These are phyloP conservation scores for Exophiala viscosa DNA, from an alignment of 2,329 filamentous ascomycete species.

Conservation along the genomic window DNA sequence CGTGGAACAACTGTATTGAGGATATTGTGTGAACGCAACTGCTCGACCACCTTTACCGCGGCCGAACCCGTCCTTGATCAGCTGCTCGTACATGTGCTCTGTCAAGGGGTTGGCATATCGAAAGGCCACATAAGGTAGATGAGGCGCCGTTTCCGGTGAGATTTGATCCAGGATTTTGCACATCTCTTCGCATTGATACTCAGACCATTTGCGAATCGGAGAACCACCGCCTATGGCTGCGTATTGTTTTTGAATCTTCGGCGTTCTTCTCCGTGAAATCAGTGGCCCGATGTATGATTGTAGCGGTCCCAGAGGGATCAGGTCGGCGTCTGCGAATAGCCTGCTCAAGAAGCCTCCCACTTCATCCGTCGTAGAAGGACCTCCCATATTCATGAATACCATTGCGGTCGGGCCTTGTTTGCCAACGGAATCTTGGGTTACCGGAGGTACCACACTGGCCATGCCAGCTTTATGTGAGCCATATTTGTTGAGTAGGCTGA, in stretches of 20 bases:
- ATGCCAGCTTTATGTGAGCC: slow-evolving; percentile 33
- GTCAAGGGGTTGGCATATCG: slow-evolving; percentile 91
- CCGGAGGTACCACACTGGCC: slow-evolving; percentile 67
- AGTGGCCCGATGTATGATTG: slow-evolving; percentile 88
- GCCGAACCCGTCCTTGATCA: slow-evolving; percentile 87
- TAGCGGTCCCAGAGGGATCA: slow-evolving; percentile 90
- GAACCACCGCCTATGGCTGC: slow-evolving; percentile 94
- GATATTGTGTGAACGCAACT: slow-evolving; percentile 96
- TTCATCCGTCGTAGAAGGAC: slow-evolving; percentile 81
- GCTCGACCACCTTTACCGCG: slow-evolving; percentile 85
- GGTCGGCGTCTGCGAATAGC: slow-evolving; percentile 86
- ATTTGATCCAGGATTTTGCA: slow-evolving; percentile 92
- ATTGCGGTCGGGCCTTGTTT: slow-evolving; percentile 86
- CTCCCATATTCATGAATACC: slow-evolving; percentile 99
- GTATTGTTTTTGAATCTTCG: slow-evolving; percentile 96
- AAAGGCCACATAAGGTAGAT: slow-evolving; percentile 97
- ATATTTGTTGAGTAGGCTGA: slow-evolving; percentile 2
- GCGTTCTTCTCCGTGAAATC: slow-evolving; percentile 80
- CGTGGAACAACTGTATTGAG: slow-evolving; percentile 96
- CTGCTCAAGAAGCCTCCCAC: slow-evolving; percentile 86
- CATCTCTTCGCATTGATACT: slow-evolving; percentile 90
- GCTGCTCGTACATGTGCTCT: slow-evolving; percentile 81
- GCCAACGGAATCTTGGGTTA: slow-evolving; percentile 70
- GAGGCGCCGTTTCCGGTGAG: slow-evolving; percentile 87
- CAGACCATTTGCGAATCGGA: slow-evolving; percentile 96